Conservation (phyloP, 1,139 yeast species). For the Spencermartinsiella ligniputridi region DNA sequence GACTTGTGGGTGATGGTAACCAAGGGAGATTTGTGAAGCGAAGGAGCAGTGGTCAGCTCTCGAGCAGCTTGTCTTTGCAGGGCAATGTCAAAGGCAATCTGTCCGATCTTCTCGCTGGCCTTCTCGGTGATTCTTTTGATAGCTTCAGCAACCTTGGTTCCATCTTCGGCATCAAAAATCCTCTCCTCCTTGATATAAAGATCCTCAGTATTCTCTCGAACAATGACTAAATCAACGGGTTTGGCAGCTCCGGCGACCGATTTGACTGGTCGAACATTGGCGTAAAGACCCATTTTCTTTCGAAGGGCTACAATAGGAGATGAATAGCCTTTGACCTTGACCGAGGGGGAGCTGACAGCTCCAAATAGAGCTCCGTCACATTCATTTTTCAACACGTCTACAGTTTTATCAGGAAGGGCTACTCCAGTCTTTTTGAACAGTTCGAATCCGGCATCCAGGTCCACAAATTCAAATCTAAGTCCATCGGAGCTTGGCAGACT, state of each 20-base stretch:
- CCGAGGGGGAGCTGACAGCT: slow-evolving; percentile 90
- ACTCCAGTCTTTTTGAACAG: slow-evolving; percentile 88
- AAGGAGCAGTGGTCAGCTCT: slow-evolving; percentile 51
- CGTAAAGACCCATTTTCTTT: slow-evolving; percentile 89
- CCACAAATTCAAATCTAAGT: slow-evolving; percentile 76
- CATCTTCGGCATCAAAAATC: slow-evolving; percentile 63
- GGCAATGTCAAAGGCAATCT: slow-evolving; percentile 89
- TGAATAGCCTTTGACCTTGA: slow-evolving; percentile 92
- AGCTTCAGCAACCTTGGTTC: slow-evolving; percentile 90
- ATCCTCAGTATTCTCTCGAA: slow-evolving; percentile 97
- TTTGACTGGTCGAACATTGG: slow-evolving; percentile 96
- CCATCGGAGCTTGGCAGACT: slow-evolving; percentile 67
- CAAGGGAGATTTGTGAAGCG: slow-evolving; percentile 49
- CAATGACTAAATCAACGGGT: slow-evolving; percentile 96
- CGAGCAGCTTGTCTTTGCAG: slow-evolving; percentile 82
- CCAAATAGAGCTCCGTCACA: slow-evolving; percentile 98
- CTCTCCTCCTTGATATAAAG: slow-evolving; percentile 90
- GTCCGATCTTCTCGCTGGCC: slow-evolving; percentile 83
- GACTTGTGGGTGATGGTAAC: slow-evolving; percentile 96
- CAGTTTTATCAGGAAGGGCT: slow-evolving; percentile 92
- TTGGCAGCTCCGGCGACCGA: slow-evolving; percentile 78
- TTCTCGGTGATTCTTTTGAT: slow-evolving; percentile 89
- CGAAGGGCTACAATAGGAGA: slow-evolving; percentile 97
- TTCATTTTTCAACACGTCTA: slow-evolving; percentile 65
- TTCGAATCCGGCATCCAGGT: slow-evolving; percentile 92